These are phyloP conservation scores for Hymenochaete sp. DNA, from an alignment of 1,284 basidiomycete genomes.

Conservation along the genomic window DNA sequence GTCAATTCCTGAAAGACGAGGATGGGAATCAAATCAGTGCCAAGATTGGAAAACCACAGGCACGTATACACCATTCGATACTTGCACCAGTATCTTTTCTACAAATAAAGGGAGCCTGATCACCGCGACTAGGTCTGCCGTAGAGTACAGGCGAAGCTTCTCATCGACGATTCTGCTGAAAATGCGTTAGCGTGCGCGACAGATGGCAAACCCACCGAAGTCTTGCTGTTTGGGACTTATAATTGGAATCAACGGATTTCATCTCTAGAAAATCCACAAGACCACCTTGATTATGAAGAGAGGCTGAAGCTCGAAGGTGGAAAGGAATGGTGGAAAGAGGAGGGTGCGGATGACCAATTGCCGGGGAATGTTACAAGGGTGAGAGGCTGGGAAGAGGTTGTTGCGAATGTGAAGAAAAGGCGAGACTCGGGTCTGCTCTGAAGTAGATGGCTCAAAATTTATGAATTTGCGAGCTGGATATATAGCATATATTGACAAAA, in stretches of 20 bases:
- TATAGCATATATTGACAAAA: no score
- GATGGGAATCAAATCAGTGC: slow-evolving; percentile 42
- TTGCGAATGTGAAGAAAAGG: slow-evolving; percentile 35
- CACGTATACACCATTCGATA: slow-evolving; percentile 24
- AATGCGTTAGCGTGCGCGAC: slow-evolving; percentile 57
- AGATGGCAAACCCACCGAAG: slow-evolving; percentile 34
- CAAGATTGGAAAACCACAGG: slow-evolving; percentile 63
- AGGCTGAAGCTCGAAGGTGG: slow-evolving; percentile 41
- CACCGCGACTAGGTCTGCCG: slow-evolving; percentile 44
- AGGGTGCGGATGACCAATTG: slow-evolving; percentile 30
- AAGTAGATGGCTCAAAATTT: not conserved
- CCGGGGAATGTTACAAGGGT: slow-evolving; percentile 43
- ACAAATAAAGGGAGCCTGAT: not conserved
- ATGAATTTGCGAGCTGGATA: no score
- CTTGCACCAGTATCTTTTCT: not conserved
- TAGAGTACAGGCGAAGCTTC: slow-evolving; percentile 49
- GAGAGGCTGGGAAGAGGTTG: slow-evolving; percentile 48
- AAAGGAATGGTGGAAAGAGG: slow-evolving; percentile 50
- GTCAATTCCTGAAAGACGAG: slow-evolving; percentile 49
- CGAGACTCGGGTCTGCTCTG: not conserved
- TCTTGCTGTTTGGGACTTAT: slow-evolving; percentile 73
- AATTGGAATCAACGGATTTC: slow-evolving; percentile 61
- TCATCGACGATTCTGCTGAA: slow-evolving; percentile 75
- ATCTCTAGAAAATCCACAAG: slow-evolving; percentile 34
- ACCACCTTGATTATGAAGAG: slow-evolving; percentile 52